Evolutionary conservation across 805 yeast genomes (phyloP), one percentile per base, ranked within the genome.

Genomic region (Yarrowia deformans): DNA sequence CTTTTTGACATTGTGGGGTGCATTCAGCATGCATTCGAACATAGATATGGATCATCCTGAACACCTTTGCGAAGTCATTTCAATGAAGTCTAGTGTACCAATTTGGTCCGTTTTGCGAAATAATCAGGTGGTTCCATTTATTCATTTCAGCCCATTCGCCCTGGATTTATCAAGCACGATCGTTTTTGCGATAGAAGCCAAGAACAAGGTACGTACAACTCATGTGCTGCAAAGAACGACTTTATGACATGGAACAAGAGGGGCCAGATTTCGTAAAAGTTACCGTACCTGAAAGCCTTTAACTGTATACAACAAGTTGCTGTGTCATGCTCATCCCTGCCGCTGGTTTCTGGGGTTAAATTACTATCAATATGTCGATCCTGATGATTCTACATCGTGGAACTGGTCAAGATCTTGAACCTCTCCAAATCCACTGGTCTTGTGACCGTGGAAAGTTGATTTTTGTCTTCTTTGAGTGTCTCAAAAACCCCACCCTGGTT

Each of bases 1-100:
- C 32, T 19, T 46, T 48, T 16, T 48, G 52, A 16, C 52, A 48
- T 29, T 48, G 52, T 16, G 52, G 52, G 52, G 52, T 48, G 52
- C 52, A 16, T 14, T 8, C 14, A 6, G 8, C n/a, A 14, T 48
- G 52, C 52, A 29, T 29, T 18, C 52, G 16, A 14, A 48, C 35
- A 35, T 29, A 29, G 12, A 14, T 37, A 16, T 35, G 37, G 52
- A 46, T 35, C 13, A 5, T 7, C 16, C 18, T 29, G 35, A 18
- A 13, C 18, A 29, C 18, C 18, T 48, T 14, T 14, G 52, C 52
- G 35, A 35, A 7, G 12, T 8, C 8, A 18, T 29, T 48, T 48
- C 35, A 8, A 8, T 10, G 46, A 42, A 42, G 46, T 16, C n/a
- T 42, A 46, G 50, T 12, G n/a, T 13, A 12, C 50, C 9, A 18